phyloP scores from a whole-genome alignment of 768 basidiomycete genomes.

The Panaeolus cyanescens region DNA sequence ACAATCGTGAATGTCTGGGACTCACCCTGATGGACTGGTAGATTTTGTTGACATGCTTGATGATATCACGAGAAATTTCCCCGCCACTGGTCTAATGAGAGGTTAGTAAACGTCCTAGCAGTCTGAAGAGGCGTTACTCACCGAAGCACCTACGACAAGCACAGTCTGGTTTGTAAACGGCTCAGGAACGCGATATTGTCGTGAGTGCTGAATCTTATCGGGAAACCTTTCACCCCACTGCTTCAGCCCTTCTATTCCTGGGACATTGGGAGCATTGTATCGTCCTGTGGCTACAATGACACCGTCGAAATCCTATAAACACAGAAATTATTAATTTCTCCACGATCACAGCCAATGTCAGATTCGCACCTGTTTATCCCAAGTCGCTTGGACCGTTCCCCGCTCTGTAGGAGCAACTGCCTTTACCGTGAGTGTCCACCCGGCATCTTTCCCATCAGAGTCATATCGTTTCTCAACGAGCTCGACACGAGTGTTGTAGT shows the following conservation, averaged over 20 bases:
- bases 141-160: slow-evolving; percentile 43
- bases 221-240: slow-evolving; percentile 38
- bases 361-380: slow-evolving; percentile 35
- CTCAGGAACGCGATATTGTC: slow-evolving; percentile 44
- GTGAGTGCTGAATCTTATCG: slow-evolving; percentile 34
- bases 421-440: slow-evolving; percentile 37
- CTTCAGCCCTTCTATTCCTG: slow-evolving; percentile 32
- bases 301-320: slow-evolving; percentile 34
- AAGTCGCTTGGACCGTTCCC: slow-evolving; percentile 30
- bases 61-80: slow-evolving; percentile 38
- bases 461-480: slow-evolving; percentile 39
- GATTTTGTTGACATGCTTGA: slow-evolving; percentile 28
- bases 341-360: slow-evolving; percentile 6
- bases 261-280: slow-evolving; percentile 36
- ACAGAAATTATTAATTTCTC: too few relatives aligned
- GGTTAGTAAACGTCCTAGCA: neutral
- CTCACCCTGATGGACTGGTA: slow-evolving; percentile 31
- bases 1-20: neutral
- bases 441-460: slow-evolving; percentile 26
- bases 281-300: slow-evolving; percentile 34
- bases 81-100: slow-evolving; percentile 37
- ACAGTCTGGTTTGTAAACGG: slow-evolving; percentile 36
- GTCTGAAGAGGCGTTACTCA: slow-evolving; percentile 16
- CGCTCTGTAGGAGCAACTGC: slow-evolving; percentile 20
- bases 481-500: slow-evolving; percentile 53